Evolutionary conservation across 2,329 filamentous ascomycete species (phyloP), one percentile per base, ranked within the genome.

Genomic region (Penicillium sp.): DNA sequence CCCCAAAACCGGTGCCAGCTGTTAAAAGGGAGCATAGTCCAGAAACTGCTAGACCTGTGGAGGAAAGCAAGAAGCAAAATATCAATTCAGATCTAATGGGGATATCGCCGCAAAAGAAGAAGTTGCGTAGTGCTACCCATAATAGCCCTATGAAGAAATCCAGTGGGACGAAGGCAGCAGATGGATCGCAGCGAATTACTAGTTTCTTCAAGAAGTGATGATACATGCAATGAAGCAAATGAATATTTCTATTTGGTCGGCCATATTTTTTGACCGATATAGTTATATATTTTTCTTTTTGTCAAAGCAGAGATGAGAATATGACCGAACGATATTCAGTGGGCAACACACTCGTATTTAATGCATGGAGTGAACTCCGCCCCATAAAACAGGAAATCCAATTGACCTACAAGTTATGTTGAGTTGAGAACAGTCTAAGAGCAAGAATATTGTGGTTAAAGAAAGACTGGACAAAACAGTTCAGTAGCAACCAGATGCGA

Each of bases 41-140:
- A 49, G 75, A 77, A 19, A 61, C 53, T 9, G 19, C 41, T 13
- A 62, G 55, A 4, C 55, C 64, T 6, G 61, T 63, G 6, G 58
- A 67, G 17, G 60, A 59, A 7, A 47, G 6, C 21, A 73, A 75
- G 47, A 69, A 65, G 49, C 59, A 41, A 36, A 73, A 70, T 52
- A 57, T 61, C 6, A 52, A 68, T 31, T 29, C 49, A 6, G 45
- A 50, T 43, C 51, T 62, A 23, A 44, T 60, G 9, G 55, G 33
- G 8, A 51, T 60, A n/a, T 75, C 77, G 45, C 72, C 73, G 39
- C 64, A 68, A 60, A 83, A 82, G 64, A 77, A 74, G 64, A 83
- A 82, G 70, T 79, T 76, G 47, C 78, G 80, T 63, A 86, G 83
- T 71, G 83, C 84, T 35, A 85, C 82, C 6, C 83, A 78, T 62